phyloP scores from a whole-genome alignment of 202 grass and related monocot species.

The Cymbopogon flexuosus region DNA sequence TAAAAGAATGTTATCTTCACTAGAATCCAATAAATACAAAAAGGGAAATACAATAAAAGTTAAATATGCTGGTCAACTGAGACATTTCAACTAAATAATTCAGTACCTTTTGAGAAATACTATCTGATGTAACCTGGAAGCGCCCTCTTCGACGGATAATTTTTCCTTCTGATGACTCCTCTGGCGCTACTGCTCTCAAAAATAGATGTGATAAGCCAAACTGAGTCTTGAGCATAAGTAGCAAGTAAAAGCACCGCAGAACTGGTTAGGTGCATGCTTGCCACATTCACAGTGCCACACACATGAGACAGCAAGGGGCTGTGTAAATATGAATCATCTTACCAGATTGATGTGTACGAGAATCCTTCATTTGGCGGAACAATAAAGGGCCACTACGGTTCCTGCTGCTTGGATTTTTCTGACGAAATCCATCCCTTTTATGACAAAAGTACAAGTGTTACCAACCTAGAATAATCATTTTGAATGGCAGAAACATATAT shows the following conservation, averaged over 20 bases:
- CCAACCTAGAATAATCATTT: constrained; percentile 25
- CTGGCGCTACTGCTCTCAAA: constrained; percentile 35
- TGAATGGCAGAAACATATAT: background rate
- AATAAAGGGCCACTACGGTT: constrained; percentile 69
- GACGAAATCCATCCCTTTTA: constrained; percentile 59
- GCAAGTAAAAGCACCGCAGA: constrained; percentile 1
- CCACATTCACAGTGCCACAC: background rate
- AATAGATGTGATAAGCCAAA: constrained; percentile 6
- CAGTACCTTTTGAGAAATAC: constrained; percentile 67
- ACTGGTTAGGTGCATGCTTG: constrained; percentile 1
- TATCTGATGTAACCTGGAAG: constrained; percentile 83
- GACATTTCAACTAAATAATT: constrained; percentile 2
- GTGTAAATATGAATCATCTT: background rate
- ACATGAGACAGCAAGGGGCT: background rate
- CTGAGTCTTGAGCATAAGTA: background rate
- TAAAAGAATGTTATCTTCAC: background rate
- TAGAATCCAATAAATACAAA: constrained; percentile 5
- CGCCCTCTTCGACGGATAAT: constrained; percentile 69
- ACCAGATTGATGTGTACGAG: constrained; percentile 49
- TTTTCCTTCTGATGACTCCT: constrained; percentile 61
- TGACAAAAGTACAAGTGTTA: constrained; percentile 28
- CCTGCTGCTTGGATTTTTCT: constrained; percentile 54
- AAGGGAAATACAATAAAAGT: background rate
- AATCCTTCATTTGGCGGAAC: constrained; percentile 34
- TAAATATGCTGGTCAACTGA: background rate